Evolutionary conservation across 441 rosid genomes (phyloP).

Genomic region (Gossypium aridum): DNA sequence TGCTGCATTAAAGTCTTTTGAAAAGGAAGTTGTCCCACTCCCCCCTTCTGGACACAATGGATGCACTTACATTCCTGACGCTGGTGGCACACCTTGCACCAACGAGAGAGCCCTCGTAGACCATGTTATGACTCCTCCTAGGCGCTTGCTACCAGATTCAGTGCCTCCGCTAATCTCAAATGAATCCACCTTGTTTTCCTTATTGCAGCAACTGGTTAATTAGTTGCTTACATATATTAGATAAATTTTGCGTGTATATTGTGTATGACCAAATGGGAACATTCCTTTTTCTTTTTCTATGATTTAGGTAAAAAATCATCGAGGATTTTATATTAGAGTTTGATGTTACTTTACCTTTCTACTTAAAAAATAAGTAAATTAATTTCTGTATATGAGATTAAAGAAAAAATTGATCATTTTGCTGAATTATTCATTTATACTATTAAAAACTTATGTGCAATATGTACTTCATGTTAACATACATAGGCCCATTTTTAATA

Average conservation of each 20-base stretch:
- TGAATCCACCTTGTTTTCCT: neutral
- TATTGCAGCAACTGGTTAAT: neutral
- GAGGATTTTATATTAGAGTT: too few species aligned
- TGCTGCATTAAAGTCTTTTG: constrained; percentile 9
- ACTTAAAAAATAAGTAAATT: too few species aligned
- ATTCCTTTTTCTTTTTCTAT: too few species aligned
- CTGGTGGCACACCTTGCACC: constrained; percentile 16
- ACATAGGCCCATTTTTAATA: too few species aligned
- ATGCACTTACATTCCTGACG: constrained; percentile 10
- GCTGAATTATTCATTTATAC: too few species aligned
- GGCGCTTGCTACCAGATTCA: neutral
- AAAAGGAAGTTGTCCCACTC: neutral
- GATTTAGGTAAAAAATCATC: too few species aligned
- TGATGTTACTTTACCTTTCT: too few species aligned
- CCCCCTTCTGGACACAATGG: constrained; percentile 1
- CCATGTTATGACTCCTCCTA: constrained; percentile 3
- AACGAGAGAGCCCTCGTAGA: constrained; percentile 15
- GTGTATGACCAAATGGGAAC: neutral
- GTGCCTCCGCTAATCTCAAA: neutral
- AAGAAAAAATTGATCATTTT: too few species aligned
- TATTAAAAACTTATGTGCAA: too few species aligned
- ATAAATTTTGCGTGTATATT: too few species aligned
- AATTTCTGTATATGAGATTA: too few species aligned
- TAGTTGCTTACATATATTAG: neutral
- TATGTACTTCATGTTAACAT: too few species aligned